Evolutionary conservation across 2,329 filamentous ascomycete genomes (phyloP), one percentile per base, ranked within the genome.

Genomic region (Cytospora piceae): DNA sequence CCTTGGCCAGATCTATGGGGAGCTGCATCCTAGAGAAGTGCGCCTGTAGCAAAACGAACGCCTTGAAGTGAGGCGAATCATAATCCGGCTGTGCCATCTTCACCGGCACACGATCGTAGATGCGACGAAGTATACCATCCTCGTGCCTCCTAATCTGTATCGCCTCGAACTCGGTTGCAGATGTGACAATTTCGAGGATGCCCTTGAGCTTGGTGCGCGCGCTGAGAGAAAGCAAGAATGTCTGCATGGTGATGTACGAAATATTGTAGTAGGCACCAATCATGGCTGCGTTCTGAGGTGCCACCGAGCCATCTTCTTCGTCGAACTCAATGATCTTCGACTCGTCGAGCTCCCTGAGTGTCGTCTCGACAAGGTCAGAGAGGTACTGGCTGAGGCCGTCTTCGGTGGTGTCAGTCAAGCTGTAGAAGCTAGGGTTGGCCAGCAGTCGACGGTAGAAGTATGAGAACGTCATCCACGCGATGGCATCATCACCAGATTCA

Each of bases 221-320:
- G 63, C 88, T 94, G 56, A 99, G 85, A 17, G 95, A 99, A 64
- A 99, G 83, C 60, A 99, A 83, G 83, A 99, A 94, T 0, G 95
- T 99, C 80, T 99, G 94, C 94, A 99, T 99, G 3, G 95, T 99
- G 77, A 97, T 92, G 80, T 97, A 98, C 7, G 94, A 97, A 74
- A 99, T 97, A 78, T 97, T 98, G 85, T 99, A 99, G 83, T 99
- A 98, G 1, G 95, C 93, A 12, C 92, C 93, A 74, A 99, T 98
- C 92, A 97, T 97, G 71, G 95, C 95, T 2, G 94, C 91, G 77
- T 99, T 98, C 72, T 97, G 87, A 17, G 95, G 94, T 22, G 91
- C 86, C 54, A 98, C 90, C 0, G 89, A 89, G 72, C 96, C 94
- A 74, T 98, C 94, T 58, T 96, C 93, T 74, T 97, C 94, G 70